Evolutionary conservation across 192 early-diverging fungal species (phyloP), one percentile per base, ranked within the genome.

Genomic region (Entomortierella beljakovae): DNA sequence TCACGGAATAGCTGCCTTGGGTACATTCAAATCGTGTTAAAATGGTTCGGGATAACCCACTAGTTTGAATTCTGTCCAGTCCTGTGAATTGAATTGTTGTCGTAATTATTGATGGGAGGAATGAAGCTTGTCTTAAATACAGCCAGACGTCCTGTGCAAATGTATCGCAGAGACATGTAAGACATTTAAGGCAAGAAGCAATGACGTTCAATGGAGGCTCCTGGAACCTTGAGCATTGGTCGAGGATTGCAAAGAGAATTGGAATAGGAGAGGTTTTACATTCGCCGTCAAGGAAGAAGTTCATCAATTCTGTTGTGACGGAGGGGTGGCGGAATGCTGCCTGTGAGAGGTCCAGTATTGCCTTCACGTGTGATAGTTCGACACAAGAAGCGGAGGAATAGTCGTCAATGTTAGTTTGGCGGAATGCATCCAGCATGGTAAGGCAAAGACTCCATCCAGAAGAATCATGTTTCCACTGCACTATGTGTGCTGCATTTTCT

Each of bases 71-170:
- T 6, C 59, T 37, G 34, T 56, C 57, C 3, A 66, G 23, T 60
- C 80, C 71, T 57, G 63, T 68, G 25, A 81, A 72, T 20, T 72
- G 70, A 34, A 73, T 67, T 4, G 70, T 71, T 25, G 66, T 72
- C 23, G 66, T 72, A 38, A 81, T 68, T 40, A 81, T 37, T 7
- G 71, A 69, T 6, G 71, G 71, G 29, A 81, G 35, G 63, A 69
- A 76, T 13, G 68, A 64, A 0, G 72, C 59, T 11, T 66, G 68
- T 40, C 59, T 61, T 33, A 68, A 50, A 26, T 68, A 72, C 25
- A 72, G 38, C 79, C 79, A 81, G 13, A 81, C 58, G 61, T 81
- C 79, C 48, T 71, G 70, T 1, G 52, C 37, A 28, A 54, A 72
- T 0, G 79, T 57, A 4, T 62, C 49, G 22, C 52, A 60, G 1